Conservation (phyloP, 2,329 filamentous ascomycete genomes). For the Phialophora chinensis region DNA sequence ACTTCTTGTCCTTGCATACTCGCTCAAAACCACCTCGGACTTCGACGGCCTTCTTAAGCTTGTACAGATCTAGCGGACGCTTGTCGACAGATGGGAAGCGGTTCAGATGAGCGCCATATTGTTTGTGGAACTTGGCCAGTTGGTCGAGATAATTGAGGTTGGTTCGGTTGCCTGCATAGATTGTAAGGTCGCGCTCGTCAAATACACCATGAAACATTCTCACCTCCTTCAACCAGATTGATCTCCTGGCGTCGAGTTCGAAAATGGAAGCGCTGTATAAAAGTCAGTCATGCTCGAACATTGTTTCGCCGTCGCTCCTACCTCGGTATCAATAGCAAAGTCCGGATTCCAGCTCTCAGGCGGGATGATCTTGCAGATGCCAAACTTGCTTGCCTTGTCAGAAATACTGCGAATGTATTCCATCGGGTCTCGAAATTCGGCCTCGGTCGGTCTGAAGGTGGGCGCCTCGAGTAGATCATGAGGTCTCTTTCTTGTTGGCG, state of each 20-base stretch:
- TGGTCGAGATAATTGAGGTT: constrained; percentile 97
- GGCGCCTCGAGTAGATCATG: constrained; percentile 89
- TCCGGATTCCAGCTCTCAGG: constrained; percentile 92
- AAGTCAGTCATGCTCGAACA: constrained; percentile 1
- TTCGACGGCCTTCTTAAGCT: constrained; percentile 95
- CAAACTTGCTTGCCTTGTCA: constrained; percentile 83
- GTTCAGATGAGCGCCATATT: constrained; percentile 91
- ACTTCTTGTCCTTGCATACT: constrained; percentile 97
- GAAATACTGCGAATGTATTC: constrained; percentile 92
- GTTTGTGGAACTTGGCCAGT: constrained; percentile 93
- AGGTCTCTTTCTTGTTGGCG: constrained; percentile 76
- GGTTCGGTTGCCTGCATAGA: constrained; percentile 77
- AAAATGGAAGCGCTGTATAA: constrained; percentile 86
- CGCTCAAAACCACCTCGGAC: constrained; percentile 92
- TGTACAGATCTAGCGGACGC: constrained; percentile 92
- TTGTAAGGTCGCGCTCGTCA: constrained; percentile 40
- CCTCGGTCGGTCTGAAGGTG: constrained; percentile 85
- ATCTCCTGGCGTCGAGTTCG: constrained; percentile 94
- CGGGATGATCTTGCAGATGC: constrained; percentile 94
- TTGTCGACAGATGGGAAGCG: constrained; percentile 97
- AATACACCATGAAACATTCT: constrained; percentile 46
- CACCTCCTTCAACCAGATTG: constrained; percentile 98
- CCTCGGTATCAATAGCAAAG: constrained; percentile 97
- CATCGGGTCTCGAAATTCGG: constrained; percentile 93
- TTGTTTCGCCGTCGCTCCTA: constrained; percentile 53